Evolutionary conservation across 2,329 filamentous ascomycete genomes (phyloP).

Genomic region (Scytalidium sp.): DNA sequence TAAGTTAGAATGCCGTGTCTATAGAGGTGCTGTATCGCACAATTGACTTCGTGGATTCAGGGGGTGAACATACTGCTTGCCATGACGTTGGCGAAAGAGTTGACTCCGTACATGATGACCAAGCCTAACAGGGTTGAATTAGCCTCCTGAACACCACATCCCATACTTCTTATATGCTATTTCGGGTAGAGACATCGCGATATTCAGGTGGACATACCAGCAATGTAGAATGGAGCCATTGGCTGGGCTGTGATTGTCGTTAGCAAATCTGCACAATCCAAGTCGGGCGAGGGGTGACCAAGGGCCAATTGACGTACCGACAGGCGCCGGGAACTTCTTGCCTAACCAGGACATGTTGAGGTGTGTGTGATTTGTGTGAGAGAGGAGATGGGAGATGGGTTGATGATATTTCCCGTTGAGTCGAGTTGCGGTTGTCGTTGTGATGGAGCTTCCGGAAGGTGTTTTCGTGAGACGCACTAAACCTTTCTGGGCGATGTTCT

Average conservation of each 20-base stretch:
- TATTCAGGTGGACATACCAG: slow-evolving; percentile 65
- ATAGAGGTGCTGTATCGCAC: no score
- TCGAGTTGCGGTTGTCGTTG: background rate
- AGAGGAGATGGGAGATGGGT: slow-evolving; percentile 31
- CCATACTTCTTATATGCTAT: no score
- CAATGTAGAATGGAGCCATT: slow-evolving; percentile 89
- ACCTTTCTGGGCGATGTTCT: background rate
- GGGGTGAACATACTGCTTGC: slow-evolving; percentile 68
- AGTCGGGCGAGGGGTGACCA: slow-evolving; percentile 7
- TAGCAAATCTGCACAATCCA: slow-evolving; percentile 15
- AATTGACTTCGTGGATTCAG: slow-evolving; percentile 18
- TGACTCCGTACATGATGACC: slow-evolving; percentile 88
- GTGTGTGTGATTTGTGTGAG: slow-evolving; percentile 36
- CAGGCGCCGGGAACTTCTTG: slow-evolving; percentile 79
- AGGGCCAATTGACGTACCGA: slow-evolving; percentile 61
- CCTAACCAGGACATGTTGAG: slow-evolving; percentile 74
- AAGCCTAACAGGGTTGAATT: slow-evolving; percentile 54
- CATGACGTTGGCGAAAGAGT: slow-evolving; percentile 75
- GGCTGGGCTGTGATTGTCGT: slow-evolving; percentile 67
- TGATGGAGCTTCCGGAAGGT: slow-evolving; percentile 1
- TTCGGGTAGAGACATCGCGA: no score
- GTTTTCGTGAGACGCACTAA: background rate
- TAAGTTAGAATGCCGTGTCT: no score
- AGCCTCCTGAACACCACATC: slow-evolving; percentile 1
- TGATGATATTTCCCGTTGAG: slow-evolving; percentile 1